Evolutionary conservation across 2,329 filamentous ascomycete species (phyloP), one percentile per base, ranked within the genome.

Genomic region (Hypoxylon sp.): DNA sequence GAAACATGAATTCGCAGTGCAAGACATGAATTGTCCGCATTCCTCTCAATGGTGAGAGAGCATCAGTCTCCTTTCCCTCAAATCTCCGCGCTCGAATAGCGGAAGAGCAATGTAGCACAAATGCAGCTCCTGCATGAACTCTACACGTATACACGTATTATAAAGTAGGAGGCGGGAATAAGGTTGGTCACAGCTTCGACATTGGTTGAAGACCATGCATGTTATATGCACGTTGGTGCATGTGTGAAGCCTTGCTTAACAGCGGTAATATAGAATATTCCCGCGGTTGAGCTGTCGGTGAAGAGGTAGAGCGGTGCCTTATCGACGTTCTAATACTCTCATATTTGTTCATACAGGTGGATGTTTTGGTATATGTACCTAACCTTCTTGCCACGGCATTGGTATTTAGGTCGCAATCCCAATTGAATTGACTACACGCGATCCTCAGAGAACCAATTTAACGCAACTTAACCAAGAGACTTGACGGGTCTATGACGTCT

Each of bases 1-100:
- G 61, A 68, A 68, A 70, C 68, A 50, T 31, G 25, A 61, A 11
- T 53, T 56, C 60, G 46, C 31, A 27, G 60, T 48, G 37, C 25
- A 61, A 57, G 37, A 48, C 42, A 66, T 60, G 25, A 53, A 58
- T 66, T 56, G 59, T 30, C 33, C 56, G 60, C 48, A 55, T 59
- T 40, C 46, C 30, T 59, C 25, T n/a, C 46, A 50, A 30, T 25
- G 54, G 42, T 30, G 49, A 63, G 49, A 63, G 30, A 40, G 48
- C 37, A 33, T 49, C 49, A 20, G 14, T 42, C 31, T n/a, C 48
- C 3, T 8, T 54, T 53, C 37, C 40, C 54, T 10, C 35, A 51
- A 31, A 44, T 46, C 31, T 55, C 37, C 55, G 53, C 49, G 33
- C 50, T 58, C 37, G 17, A 57, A 42, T 13, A 37, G 35, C 35